Evolutionary conservation across 805 yeast genomes (phyloP).

Genomic region (Candida krabiensis): DNA sequence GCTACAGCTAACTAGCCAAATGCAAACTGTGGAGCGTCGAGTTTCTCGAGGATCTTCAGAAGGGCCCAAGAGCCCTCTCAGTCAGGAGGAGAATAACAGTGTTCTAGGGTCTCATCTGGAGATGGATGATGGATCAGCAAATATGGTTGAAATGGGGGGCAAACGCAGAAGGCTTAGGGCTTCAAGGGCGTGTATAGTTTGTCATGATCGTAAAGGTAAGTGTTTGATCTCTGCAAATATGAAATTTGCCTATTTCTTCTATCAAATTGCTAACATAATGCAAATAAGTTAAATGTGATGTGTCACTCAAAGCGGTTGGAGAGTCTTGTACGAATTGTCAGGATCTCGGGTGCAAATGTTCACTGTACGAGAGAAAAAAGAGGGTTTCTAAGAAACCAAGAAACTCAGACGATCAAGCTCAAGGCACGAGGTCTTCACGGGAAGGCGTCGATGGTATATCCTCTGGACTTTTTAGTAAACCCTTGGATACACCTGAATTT

Average conservation of each 20-base stretch:
- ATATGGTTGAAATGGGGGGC: no score
- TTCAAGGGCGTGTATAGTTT: slow-evolving; percentile 68
- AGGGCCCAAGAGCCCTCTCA: no score
- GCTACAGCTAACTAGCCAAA: no score
- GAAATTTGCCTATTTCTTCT: neutral
- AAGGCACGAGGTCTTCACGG: neutral
- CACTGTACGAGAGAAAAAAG: slow-evolving; percentile 48
- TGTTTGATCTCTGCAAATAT: neutral
- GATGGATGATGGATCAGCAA: no score
- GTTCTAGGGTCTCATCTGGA: no score
- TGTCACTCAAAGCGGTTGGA: slow-evolving; percentile 39
- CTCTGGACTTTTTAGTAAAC: neutral
- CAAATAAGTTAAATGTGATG: slow-evolving; percentile 68
- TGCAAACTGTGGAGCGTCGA: no score
- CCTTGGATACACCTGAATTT: slow-evolving; percentile 9
- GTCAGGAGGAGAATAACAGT: no score
- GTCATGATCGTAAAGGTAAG: slow-evolving; percentile 64
- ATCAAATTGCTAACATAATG: slow-evolving; percentile 1
- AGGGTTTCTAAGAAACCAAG: slow-evolving; percentile 19
- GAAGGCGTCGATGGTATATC: neutral
- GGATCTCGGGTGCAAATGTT: slow-evolving; percentile 68
- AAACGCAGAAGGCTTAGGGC: slow-evolving; percentile 54
- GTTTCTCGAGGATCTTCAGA: no score
- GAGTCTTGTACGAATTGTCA: slow-evolving; percentile 66
- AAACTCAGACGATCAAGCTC: neutral